Percentiles rank a stretch among this genome's conserved stretches.
Conservation (phyloP, 345 rosid species). For the Eucalyptus virginea region DNA sequence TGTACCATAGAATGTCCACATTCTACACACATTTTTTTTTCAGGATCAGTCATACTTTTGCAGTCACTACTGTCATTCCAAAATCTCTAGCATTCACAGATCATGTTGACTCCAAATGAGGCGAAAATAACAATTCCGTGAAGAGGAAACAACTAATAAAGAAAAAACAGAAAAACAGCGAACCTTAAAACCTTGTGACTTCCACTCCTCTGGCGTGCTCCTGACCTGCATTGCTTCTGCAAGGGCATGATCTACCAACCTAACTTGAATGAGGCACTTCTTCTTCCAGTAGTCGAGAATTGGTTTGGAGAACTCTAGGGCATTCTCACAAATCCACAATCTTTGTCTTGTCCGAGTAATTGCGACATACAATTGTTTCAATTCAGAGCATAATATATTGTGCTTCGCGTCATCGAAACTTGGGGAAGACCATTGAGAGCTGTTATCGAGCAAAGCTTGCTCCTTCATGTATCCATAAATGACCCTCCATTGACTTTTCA, state of each 20-base stretch:
- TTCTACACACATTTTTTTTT: neutral
- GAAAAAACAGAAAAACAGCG: neutral
- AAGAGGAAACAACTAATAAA: neutral
- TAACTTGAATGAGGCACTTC: conserved; percentile 2
- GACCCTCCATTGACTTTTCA: no score
- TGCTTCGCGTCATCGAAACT: no score
- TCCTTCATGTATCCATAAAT: no score
- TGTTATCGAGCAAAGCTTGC: no score
- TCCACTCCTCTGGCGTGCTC: conserved; percentile 39
- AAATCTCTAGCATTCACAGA: neutral
- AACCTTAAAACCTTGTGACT: conserved; percentile 30
- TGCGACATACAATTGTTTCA: no score
- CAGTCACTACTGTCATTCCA: neutral
- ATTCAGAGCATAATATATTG: no score
- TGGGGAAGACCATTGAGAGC: no score
- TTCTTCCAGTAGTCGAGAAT: no score
- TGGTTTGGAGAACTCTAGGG: no score
- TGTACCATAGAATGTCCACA: neutral
- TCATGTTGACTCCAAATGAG: neutral
- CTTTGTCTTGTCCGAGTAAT: no score
- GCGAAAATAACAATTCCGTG: neutral
- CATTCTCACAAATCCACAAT: no score
- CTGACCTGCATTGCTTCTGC: conserved; percentile 28
- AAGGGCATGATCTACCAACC: conserved; percentile 17
- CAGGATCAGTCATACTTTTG: neutral